Conservation (phyloP, 768 basidiomycete species). For the Leccinum olivaceopallidum region DNA sequence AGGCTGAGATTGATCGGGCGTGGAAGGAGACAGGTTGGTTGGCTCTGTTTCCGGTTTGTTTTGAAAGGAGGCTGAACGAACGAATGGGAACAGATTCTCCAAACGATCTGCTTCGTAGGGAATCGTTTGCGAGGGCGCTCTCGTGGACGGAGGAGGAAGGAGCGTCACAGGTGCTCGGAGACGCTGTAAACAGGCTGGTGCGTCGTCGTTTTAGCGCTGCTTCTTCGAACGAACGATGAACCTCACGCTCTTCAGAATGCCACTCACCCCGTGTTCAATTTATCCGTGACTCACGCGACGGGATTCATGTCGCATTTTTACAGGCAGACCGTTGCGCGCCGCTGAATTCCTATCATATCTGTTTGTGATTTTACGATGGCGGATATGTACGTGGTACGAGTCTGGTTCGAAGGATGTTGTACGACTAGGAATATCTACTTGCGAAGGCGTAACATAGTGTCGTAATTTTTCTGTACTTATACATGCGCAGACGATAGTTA, state of each 20-base stretch:
- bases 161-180: conserved; percentile 56
- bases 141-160: conserved; percentile 72
- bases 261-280: conserved; percentile 76
- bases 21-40: conserved; percentile 39
- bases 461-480: neutral
- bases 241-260: conserved; percentile 56
- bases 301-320: conserved; percentile 76
- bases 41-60: neutral
- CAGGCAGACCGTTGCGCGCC: conserved; percentile 47
- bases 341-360: neutral
- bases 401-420: too few species aligned
- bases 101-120: conserved; percentile 35
- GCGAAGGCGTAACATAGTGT: neutral
- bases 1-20: conserved; percentile 32
- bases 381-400: neutral
- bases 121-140: conserved; percentile 54
- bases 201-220: conserved; percentile 24
- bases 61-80: conserved; percentile 10
- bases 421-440: neutral
- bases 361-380: neutral
- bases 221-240: neutral
- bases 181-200: conserved; percentile 62
- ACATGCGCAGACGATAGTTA: neutral
- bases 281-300: conserved; percentile 67
- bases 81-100: conserved; percentile 23